These are phyloP conservation scores for Gossypium longicalyx DNA, from an alignment of 345 rosid species.

Conservation along the genomic window DNA sequence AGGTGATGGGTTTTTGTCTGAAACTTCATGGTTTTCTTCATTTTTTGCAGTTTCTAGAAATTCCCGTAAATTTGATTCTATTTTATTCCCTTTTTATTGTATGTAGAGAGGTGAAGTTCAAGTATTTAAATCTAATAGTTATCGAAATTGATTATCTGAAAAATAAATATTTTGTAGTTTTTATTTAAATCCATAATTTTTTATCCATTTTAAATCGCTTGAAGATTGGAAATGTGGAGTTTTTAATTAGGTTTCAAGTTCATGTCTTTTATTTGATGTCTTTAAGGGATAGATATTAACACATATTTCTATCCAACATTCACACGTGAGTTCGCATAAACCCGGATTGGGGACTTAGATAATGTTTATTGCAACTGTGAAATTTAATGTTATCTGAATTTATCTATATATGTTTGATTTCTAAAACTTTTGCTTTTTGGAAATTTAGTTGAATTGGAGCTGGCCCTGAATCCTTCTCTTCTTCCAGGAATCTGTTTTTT, in stretches of 20 bases:
- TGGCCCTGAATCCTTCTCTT: background rate
- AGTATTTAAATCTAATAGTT: background rate
- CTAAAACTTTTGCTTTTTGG: constrained; percentile 46
- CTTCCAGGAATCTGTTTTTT: background rate
- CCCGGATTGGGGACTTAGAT: no score
- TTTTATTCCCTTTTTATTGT: background rate
- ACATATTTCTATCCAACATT: background rate
- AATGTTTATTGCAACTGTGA: background rate
- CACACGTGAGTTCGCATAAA: background rate
- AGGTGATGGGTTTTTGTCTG: background rate
- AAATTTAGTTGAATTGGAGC: constrained; percentile 36
- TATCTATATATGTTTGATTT: constrained; percentile 50
- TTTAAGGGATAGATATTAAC: background rate
- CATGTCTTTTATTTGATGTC: background rate
- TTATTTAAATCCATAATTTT: background rate
- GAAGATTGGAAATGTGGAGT: constrained; percentile 2
- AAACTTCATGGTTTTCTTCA: background rate
- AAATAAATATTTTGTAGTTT: background rate
- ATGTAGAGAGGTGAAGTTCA: constrained; percentile 1
- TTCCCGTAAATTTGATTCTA: constrained; percentile 4
- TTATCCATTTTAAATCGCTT: background rate
- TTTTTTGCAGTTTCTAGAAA: background rate
- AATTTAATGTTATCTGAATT: background rate
- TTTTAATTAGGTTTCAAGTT: constrained; percentile 2
- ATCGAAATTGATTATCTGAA: background rate